Base-by-base conservation (phyloP, 352 stramenopile genomes). In the Saprolegnia diclina region DNA sequence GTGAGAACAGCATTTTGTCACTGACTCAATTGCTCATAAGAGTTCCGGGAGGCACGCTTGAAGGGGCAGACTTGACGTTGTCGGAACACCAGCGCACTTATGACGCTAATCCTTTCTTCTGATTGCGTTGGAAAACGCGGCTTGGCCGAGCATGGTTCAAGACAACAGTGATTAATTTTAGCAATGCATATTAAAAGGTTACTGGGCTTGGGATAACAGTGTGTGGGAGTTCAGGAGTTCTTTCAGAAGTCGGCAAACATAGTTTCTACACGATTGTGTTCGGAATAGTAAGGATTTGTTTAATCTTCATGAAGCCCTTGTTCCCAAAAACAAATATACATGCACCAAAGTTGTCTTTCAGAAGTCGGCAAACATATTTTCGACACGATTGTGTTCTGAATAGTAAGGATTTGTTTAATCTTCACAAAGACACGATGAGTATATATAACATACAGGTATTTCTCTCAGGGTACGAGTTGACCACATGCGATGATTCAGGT, bases 331-430 rank as follows among this genome's bases (percentile, higher is more conserved):
- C 21, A 14, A 35, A 7, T n/a, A 3, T 11, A 48, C 4, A 48
- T 48, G 42, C 42, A 48, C 10, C 18, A n/a, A 48, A n/a, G 38
- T 48, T 11, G 42, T 69, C 63, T 69, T 69, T 69, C 63, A 57
- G 63, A 69, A 69, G 63, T 69, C 63, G 63, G 63, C 63, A 69
- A 69, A 69, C 63, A 61, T 57, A 37, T 37, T 69, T 48, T 69
- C 63, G 29, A 69, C 63, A 69, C 42, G 44, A 69, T 62, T 67
- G 62, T 26, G 35, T 69, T 69, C 63, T 59, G 63, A 45, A 69
- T 69, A 69, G 63, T 69, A 69, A 69, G 63, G 63, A 69, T 69
- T 69, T 69, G 63, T 69, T 69, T 69, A 69, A 24, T 69, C 63
- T 69, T 69, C 63, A 69, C 32, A 9, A 69, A 69, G 63, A 69